These are phyloP conservation scores for Ramularia collo-cygni DNA, from an alignment of 2,329 filamentous ascomycete species.

Conservation along the genomic window DNA sequence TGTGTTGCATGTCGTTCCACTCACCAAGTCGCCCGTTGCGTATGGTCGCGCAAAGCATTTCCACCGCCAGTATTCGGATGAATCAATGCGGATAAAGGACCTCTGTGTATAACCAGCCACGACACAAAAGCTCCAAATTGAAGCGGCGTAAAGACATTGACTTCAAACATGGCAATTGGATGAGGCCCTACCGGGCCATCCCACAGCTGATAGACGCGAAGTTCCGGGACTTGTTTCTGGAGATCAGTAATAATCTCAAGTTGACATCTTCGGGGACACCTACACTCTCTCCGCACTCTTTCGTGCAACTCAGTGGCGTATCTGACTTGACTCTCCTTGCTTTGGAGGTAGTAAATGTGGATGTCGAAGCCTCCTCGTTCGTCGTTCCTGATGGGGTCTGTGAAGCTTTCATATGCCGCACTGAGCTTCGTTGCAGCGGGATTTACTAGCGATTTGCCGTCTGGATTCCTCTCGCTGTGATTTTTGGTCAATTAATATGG, in stretches of 20 bases:
- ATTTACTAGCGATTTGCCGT: constrained; percentile 74
- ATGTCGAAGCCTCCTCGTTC: constrained; percentile 71
- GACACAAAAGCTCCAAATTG: constrained; percentile 86
- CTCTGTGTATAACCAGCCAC: constrained; percentile 76
- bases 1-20: no score
- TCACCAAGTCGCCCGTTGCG: constrained; percentile 61
- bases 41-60: constrained; percentile 57
- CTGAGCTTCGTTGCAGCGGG: constrained; percentile 52
- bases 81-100: constrained; percentile 68
- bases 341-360: constrained; percentile 73
- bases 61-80: constrained; percentile 72
- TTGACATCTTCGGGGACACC: neutral
- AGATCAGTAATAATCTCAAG: no score
- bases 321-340: constrained; percentile 53
- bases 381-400: constrained; percentile 59
- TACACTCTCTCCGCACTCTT: constrained; percentile 73
- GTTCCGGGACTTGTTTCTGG: constrained; percentile 62
- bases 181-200: constrained; percentile 75
- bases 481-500: constrained; percentile 5
- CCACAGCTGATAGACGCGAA: constrained; percentile 74
- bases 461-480: constrained; percentile 33
- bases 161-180: constrained; percentile 83
- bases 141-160: constrained; percentile 73
- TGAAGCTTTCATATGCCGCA: constrained; percentile 63
- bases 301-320: constrained; percentile 71